Evolutionary conservation across 176 grass and related monocot species (phyloP), one percentile per base, ranked within the genome.

Genomic region (Aegilops sharonensis): DNA sequence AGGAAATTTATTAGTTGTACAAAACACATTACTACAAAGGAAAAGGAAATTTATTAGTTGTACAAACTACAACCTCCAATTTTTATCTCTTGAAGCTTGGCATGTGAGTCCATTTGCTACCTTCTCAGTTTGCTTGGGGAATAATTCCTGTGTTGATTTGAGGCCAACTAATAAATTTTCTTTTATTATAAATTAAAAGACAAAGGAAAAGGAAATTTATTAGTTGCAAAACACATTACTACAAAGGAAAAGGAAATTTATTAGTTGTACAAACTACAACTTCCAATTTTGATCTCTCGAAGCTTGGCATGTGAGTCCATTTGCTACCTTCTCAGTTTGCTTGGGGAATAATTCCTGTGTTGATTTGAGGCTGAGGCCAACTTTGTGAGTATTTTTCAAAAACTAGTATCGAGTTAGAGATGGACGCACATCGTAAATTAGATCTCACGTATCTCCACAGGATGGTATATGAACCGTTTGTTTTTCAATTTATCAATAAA

Each of bases 121-220:
- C 83, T 79, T 67, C 50, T 14, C 75, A 57, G 67, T 60, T 80
- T 34, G 64, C 71, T 80, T 86, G 4, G 12, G 52, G 52, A 74
- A 73, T 79, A 42, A 12, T 54, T 82, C n/a, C 2, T 76, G 12
- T 89, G 61, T 57, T 36, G 12, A 21, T 75, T 66, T 75, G 47
- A 17, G 47, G 47, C 48, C 35, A 81, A 73, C 27, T 31, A 31
- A 31, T 31, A 31, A 31, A 64, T 17, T 27, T 45, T 25, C 4
- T 3, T 64, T 64, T 64, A 27, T 7, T 12, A 64, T 42, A 66
- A 66, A 66, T 63, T 66, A 45, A 81, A 34, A 40, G 9, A 8
- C 9, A 84, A 64, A 48, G 64, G 47, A 15, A 85, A 78, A 21
- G 70, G 59, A 86, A 59, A 27, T 11, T 4, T 67, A 39, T 24